Evolutionary conservation across 306 rosid species (phyloP), one percentile per base, ranked within the genome.

Genomic region (Lathyrus oleraceus): DNA sequence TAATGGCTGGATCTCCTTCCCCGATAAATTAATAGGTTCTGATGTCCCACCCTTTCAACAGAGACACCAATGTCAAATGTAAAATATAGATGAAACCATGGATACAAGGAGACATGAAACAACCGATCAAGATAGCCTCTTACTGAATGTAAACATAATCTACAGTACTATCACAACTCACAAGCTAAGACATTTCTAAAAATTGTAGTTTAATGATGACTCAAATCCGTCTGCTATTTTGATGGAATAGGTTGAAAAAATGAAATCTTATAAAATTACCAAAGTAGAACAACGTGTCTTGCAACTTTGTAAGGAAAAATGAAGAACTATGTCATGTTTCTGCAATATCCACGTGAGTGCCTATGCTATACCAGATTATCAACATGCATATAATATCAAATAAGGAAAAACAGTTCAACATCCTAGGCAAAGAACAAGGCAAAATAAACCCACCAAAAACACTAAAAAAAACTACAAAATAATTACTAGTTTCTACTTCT

Each of bases 1-100:
- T 70, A 60, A 62, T 32, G 78, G 69, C 53, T 80, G 85, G 70
- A 81, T 75, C 61, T 80, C 86, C 85, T 82, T 71, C 73, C 60
- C 23, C 59, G 64, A 65, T 60, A 45, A 56, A 67, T 49, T 53
- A 57, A 71, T 64, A 67, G 77, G 61, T 44, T 75, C 79, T 13
- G 79, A 65, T 52, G 78, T 67, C 66, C 77, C 87, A 65, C 66
- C 74, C 83, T 78, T 88, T 83, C 71, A 57, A 65, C 58, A 47
- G 25, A 83, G 67, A 71, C 61, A 16, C 51, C 70, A 73, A 63
- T 8, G 67, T 28, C 69, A 57, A 61, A 61, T 30, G 71, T 44
- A 23, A 32, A 52, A 53, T 12, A 45, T 65, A 53, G 14, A 67
- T 9, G 39, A 70, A 71, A 52, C 30, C 44, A 67, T 57, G 60